Evolutionary conservation across 2,329 filamentous ascomycete species (phyloP), one percentile per base, ranked within the genome.

Genomic region (Paraphaeosphaeria sporulosa): DNA sequence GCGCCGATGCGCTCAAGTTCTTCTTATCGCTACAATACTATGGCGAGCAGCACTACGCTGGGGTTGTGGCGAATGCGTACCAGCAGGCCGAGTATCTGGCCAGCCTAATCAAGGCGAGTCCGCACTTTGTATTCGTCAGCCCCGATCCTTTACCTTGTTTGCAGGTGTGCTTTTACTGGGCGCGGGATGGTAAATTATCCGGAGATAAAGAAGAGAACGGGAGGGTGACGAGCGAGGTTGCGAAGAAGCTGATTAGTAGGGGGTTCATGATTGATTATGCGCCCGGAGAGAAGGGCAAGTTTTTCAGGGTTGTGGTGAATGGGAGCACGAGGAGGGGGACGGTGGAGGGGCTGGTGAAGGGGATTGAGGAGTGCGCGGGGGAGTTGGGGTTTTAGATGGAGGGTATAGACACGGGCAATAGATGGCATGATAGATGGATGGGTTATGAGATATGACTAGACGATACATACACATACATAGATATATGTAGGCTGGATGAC

Each of bases 91-190:
- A 84, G 4, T 84, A 92, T 67, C 82, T 98, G n/a, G 87, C 90
- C 0, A 73, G 73, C 0, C 77, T 89, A 0, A 73, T 97, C 2
- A 77, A 82, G 5, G 49, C 79, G 15, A 83, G 84, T 44, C 74
- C 79, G 0, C 82, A 91, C 67, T 90, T 98, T 68, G 80, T 86
- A 19, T 82, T 96, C 17, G 86, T 97, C 3, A 91, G 88, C 12
- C 84, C 87, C 58, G 89, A 91, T 69, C 91, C 93, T 27, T 89
- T 94, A 49, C 76, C 75, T 15, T 98, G 94, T 79, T 81, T 97
- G 74, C 95, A 98, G 80, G 91, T 98, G 23, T 97, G 94, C 82
- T 98, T 98, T 77, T 97, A 97, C 76, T 93, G 91, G 71, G 87
- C 89, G 0, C 87, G 87, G 0, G 81, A 81, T 1, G 86, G 88